These are phyloP conservation scores for Penicillium occitanis DNA, from an alignment of 2,329 filamentous ascomycete genomes.

Conservation along the genomic window DNA sequence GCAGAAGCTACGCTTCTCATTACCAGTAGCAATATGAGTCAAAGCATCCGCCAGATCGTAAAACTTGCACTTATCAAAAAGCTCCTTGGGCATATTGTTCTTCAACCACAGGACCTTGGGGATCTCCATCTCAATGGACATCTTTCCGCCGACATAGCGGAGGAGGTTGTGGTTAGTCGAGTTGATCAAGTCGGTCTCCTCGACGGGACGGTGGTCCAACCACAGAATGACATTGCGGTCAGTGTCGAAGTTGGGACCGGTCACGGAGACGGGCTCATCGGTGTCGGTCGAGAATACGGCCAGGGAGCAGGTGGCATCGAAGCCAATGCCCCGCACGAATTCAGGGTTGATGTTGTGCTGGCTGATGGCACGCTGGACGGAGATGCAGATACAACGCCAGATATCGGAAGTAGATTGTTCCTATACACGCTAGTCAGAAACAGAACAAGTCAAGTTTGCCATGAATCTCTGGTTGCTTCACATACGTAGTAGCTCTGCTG, in stretches of 20 bases:
- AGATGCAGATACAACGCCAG: slow-evolving; percentile 90
- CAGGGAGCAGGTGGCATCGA: slow-evolving; percentile 98
- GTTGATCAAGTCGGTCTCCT: slow-evolving; percentile 93
- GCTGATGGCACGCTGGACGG: slow-evolving; percentile 76
- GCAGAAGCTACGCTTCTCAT: slow-evolving; percentile 89
- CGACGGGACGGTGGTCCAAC: slow-evolving; percentile 90
- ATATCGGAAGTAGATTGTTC: slow-evolving; percentile 99
- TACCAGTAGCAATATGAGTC: slow-evolving; percentile 90
- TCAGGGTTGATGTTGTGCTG: slow-evolving; percentile 75
- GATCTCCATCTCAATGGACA: slow-evolving; percentile 99
- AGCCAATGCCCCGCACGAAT: slow-evolving; percentile 85
- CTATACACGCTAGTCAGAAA: slow-evolving; percentile 43
- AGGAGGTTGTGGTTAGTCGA: slow-evolving; percentile 87
- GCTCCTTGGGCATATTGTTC: slow-evolving; percentile 91
- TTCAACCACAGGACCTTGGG: slow-evolving; percentile 98
- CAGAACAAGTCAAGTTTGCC: neutral
- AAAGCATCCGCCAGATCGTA: slow-evolving; percentile 92
- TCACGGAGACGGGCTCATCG: slow-evolving; percentile 87
- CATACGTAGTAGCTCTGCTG: slow-evolving; percentile 71
- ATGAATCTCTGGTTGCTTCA: slow-evolving; percentile 8
- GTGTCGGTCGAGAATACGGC: slow-evolving; percentile 87
- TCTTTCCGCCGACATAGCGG: slow-evolving; percentile 93
- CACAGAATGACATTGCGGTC: slow-evolving; percentile 95
- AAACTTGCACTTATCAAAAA: slow-evolving; percentile 93
- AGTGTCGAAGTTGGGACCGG: slow-evolving; percentile 80